These are phyloP conservation scores for Pelomyxa schiedti DNA, from an alignment of 78 protist genomes.

Conservation along the genomic window DNA sequence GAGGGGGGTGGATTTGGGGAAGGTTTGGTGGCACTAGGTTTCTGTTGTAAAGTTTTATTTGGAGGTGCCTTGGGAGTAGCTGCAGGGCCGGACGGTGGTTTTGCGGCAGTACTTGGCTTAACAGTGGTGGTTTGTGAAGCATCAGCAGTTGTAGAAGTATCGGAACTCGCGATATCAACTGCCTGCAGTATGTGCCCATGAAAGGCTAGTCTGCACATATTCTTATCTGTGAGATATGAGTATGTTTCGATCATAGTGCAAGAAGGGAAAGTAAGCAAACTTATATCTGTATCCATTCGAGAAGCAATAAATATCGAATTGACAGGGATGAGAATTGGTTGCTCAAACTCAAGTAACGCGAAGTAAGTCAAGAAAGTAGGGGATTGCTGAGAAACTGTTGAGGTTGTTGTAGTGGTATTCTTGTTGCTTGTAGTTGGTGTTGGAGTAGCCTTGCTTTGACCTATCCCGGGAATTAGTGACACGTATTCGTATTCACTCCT, in stretches of 20 bases:
- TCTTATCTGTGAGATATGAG: background rate
- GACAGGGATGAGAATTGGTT: conserved; percentile 50
- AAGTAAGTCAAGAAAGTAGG: background rate
- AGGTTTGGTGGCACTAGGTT: too few species aligned
- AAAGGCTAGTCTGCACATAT: conserved; percentile 67
- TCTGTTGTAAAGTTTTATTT: too few species aligned
- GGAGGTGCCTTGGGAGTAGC: too few species aligned
- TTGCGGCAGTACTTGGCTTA: too few species aligned
- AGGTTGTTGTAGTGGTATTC: background rate
- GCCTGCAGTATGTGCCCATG: conserved; percentile 24
- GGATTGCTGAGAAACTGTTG: background rate
- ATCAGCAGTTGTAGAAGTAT: too few species aligned
- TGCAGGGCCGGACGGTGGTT: too few species aligned
- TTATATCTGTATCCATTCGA: conserved; percentile 49
- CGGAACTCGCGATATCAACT: too few species aligned
- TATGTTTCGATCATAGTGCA: background rate
- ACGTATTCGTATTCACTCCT: background rate
- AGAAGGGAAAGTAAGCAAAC: background rate
- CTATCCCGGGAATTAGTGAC: conserved; percentile 12
- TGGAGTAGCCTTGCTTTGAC: conserved; percentile 12
- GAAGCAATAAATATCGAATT: conserved; percentile 62
- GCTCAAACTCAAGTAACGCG: conserved; percentile 55
- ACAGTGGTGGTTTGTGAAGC: too few species aligned
- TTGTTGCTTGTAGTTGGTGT: background rate
- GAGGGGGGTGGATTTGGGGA: too few species aligned